A percentile compares a stretch with the other conserved stretches of the same genome.
Evolutionary conservation across 164 flowering plant genomes (phyloP).

Genomic region (Umbilicus rupestris): DNA sequence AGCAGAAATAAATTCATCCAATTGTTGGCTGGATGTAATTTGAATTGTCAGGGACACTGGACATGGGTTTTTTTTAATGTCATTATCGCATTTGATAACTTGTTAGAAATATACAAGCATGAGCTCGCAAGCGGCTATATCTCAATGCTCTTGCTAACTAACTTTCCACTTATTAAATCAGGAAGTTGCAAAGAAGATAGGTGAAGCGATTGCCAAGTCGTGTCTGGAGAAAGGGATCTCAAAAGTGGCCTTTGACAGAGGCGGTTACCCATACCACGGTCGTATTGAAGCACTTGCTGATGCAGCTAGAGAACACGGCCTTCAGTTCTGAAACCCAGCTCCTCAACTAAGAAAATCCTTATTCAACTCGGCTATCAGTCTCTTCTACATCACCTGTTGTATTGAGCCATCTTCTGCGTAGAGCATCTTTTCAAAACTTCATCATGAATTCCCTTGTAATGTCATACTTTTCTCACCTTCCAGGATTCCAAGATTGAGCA

Average conservation of each 20-base stretch:
- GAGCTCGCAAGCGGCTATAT: too few species aligned
- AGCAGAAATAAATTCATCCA: too few species aligned
- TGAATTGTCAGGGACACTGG: too few species aligned
- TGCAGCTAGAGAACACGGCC: slow-evolving; percentile 91
- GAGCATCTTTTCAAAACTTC: background rate
- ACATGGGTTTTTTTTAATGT: background rate
- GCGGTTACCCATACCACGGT: slow-evolving; percentile 94
- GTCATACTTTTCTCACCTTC: too few species aligned
- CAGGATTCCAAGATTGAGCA: too few species aligned
- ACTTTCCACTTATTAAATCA: slow-evolving; percentile 17
- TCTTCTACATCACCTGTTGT: background rate
- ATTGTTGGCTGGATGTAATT: too few species aligned
- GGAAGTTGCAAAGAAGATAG: slow-evolving; percentile 91
- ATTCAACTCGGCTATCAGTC: background rate
- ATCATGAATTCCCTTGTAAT: too few species aligned
- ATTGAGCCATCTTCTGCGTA: background rate
- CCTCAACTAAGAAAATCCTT: background rate
- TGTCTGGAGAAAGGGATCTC: slow-evolving; percentile 89
- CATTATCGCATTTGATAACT: background rate
- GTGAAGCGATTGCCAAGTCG: slow-evolving; percentile 78
- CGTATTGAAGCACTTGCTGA: slow-evolving; percentile 81
- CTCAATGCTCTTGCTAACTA: background rate
- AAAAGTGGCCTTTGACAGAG: slow-evolving; percentile 88
- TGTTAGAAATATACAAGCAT: background rate
- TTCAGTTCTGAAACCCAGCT: slow-evolving; percentile 41